Conservation (phyloP, 2,329 filamentous ascomycete genomes). For the Colletotrichum sp. region DNA sequence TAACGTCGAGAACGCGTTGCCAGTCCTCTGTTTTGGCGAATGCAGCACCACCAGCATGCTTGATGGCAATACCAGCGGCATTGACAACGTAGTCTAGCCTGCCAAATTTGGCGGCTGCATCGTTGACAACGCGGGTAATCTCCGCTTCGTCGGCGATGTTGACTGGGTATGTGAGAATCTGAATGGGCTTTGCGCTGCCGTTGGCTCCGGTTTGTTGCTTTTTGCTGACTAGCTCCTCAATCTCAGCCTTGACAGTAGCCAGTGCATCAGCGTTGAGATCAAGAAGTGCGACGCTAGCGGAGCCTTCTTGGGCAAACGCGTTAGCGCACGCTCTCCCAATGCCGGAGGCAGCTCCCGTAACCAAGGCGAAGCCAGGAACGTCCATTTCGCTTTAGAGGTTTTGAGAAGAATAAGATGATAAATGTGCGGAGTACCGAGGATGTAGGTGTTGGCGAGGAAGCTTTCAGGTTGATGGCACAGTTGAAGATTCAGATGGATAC, state of each 20-base stretch:
- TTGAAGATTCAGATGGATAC: neutral
- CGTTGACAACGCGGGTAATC: slow-evolving; percentile 28
- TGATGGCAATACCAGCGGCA: slow-evolving; percentile 41
- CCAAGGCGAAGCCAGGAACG: slow-evolving; percentile 32
- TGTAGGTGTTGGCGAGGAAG: neutral
- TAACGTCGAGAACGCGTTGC: slow-evolving; percentile 44
- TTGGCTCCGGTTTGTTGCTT: neutral
- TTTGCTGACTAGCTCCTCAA: slow-evolving; percentile 18
- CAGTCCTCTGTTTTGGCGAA: slow-evolving; percentile 40
- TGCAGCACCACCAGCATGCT: slow-evolving; percentile 38
- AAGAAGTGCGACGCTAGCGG: slow-evolving; percentile 29
- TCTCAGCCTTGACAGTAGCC: slow-evolving; percentile 18
- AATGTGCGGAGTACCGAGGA: neutral
- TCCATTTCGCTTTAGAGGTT: slow-evolving; percentile 20
- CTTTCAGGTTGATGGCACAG: neutral
- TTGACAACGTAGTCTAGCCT: slow-evolving; percentile 46
- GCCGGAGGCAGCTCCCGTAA: slow-evolving; percentile 34
- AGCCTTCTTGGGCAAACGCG: slow-evolving; percentile 30
- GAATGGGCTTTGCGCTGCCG: neutral
- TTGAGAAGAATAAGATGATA: neutral
- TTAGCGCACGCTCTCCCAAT: slow-evolving; percentile 32
- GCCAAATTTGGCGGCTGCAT: slow-evolving; percentile 32
- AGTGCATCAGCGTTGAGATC: slow-evolving; percentile 24
- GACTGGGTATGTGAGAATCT: neutral
- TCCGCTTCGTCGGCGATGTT: slow-evolving; percentile 29